phyloP scores from a whole-genome alignment of 1,139 yeast species.

The Candida sp. region DNA sequence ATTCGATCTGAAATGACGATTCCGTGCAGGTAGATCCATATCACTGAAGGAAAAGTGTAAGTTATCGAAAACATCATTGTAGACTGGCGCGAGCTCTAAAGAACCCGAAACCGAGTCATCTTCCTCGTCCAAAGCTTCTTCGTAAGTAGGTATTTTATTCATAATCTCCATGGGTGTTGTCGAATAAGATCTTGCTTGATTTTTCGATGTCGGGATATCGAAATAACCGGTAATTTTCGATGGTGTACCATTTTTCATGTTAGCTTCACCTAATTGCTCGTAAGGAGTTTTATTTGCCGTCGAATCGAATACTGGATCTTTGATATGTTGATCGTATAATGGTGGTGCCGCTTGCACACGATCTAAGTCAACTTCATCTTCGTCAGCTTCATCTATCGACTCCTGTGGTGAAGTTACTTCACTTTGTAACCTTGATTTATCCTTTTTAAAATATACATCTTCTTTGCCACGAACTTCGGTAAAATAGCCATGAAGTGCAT shows the following conservation, averaged over 20 bases:
- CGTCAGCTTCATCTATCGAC: slow-evolving; percentile 10
- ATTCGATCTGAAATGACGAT: slow-evolving; percentile 1
- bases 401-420: slow-evolving; percentile 9
- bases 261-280: slow-evolving; percentile 27
- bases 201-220: slow-evolving; percentile 16
- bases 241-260: slow-evolving; percentile 11
- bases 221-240: slow-evolving; percentile 19
- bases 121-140: slow-evolving; percentile 21
- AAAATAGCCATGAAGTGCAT: slow-evolving; percentile 47
- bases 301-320: slow-evolving; percentile 35
- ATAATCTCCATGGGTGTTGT: slow-evolving; percentile 9
- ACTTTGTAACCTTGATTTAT: slow-evolving; percentile 8
- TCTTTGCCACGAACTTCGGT: slow-evolving; percentile 30
- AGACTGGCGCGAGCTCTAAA: slow-evolving; percentile 18
- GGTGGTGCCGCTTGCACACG: slow-evolving; percentile 39
- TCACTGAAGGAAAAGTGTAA: not conserved
- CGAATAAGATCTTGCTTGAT: slow-evolving; percentile 4
- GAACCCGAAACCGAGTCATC: slow-evolving; percentile 12
- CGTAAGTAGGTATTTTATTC: slow-evolving; percentile 19
- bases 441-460: slow-evolving; percentile 33
- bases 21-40: not conserved
- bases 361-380: slow-evolving; percentile 23
- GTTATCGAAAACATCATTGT: slow-evolving; percentile 6
- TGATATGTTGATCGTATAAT: slow-evolving; percentile 33
- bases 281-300: slow-evolving; percentile 34